These are phyloP conservation scores for Microbotryum silenes-acaulis DNA, from an alignment of 1,284 basidiomycete genomes.

Conservation along the genomic window DNA sequence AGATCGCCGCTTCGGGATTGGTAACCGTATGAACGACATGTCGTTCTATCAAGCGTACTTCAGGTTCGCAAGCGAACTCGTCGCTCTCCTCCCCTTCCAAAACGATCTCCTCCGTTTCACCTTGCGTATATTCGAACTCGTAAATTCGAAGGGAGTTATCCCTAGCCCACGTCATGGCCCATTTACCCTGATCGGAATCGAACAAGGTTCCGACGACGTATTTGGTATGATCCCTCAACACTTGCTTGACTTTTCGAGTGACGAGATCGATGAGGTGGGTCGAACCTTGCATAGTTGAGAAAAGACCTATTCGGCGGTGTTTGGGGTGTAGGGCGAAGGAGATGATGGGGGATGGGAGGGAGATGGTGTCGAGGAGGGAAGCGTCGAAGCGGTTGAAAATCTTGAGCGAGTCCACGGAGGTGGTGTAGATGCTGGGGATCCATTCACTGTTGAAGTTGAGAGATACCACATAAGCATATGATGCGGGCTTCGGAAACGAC, in stretches of 20 bases:
- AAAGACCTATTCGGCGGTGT: slow-evolving; percentile 15
- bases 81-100: slow-evolving; percentile 24
- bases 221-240: slow-evolving; percentile 27
- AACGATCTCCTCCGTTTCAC: not conserved
- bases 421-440: slow-evolving; percentile 29
- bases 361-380: slow-evolving; percentile 27
- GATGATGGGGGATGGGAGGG: slow-evolving; percentile 26
- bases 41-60: slow-evolving; percentile 3
- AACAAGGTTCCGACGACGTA: not conserved
- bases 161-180: slow-evolving; percentile 27
- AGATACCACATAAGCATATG: not conserved
- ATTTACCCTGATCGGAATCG: not conserved
- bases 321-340: slow-evolving; percentile 22
- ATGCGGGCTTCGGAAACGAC: accelerated
- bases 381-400: slow-evolving; percentile 14
- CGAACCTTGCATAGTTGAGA: slow-evolving; percentile 32
- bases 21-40: slow-evolving; percentile 10
- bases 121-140: not conserved
- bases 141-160: slow-evolving; percentile 32
- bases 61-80: slow-evolving; percentile 7
- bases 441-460: not conserved
- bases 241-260: slow-evolving; percentile 13
- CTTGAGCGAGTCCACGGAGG: slow-evolving; percentile 33
- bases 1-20: slow-evolving; percentile 33
- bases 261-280: slow-evolving; percentile 29